Conservation (phyloP, 345 rosid species). For the Eucalyptus regnans region DNA sequence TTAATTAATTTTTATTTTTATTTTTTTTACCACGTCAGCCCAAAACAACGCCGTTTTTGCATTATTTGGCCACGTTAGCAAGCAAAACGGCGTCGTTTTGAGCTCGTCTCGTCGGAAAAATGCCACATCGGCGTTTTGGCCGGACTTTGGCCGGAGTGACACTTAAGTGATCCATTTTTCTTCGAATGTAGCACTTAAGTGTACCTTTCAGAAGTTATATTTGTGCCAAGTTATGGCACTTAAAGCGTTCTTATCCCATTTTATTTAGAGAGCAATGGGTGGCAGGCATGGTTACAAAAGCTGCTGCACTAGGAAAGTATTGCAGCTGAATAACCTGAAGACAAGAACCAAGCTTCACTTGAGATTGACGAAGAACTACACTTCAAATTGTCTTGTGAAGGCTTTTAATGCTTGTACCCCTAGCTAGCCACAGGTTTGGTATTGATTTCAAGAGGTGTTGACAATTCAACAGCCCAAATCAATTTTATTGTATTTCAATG, state of each 20-base stretch:
- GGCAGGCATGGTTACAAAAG: background rate
- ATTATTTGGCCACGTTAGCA: no score
- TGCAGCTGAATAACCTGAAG: background rate
- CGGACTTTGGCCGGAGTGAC: no score
- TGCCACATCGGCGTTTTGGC: no score
- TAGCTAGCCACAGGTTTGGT: background rate
- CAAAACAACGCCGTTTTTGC: no score
- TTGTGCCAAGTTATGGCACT: no score
- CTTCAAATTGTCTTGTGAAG: background rate
- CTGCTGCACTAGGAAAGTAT: background rate
- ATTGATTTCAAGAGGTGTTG: background rate
- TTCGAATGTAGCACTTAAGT: no score
- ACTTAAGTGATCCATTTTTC: no score
- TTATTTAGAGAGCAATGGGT: background rate
- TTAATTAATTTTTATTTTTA: no score
- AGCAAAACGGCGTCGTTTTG: no score
- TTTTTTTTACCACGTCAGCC: no score
- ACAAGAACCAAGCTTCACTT: background rate
- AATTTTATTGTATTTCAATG: background rate
- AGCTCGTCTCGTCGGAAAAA: no score
- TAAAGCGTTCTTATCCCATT: background rate
- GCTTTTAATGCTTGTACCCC: background rate
- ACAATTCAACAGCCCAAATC: background rate
- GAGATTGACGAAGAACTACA: background rate
- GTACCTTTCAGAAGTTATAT: no score